phyloP scores from a whole-genome alignment of 345 rosid species.

The Euclidium syriacum region DNA sequence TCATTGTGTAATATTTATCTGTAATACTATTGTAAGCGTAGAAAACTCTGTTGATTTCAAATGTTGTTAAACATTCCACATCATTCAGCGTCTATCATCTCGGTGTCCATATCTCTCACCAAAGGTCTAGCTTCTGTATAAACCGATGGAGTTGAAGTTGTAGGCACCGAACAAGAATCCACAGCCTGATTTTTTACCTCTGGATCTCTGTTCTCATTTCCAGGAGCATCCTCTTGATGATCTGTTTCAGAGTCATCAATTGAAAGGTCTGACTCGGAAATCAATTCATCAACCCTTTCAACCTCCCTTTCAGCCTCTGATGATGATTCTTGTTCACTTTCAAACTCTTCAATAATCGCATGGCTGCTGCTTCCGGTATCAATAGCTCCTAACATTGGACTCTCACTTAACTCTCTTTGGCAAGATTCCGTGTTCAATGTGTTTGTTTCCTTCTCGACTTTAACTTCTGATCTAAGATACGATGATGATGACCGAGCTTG shows the following conservation, averaged over 20 bases:
- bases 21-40: conserved; percentile 9
- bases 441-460: conserved; percentile 29
- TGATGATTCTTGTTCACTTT: conserved; percentile 17
- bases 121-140: not conserved
- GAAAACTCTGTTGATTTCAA: not conserved
- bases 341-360: conserved; percentile 23
- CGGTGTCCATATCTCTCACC: not conserved
- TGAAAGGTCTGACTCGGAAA: conserved; percentile 18
- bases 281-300: conserved; percentile 12
- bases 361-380: not conserved
- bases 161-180: not conserved
- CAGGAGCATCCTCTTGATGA: conserved; percentile 4
- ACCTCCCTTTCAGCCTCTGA: not conserved
- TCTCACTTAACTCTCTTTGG: conserved; percentile 30
- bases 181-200: not conserved
- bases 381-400: not conserved
- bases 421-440: conserved; percentile 20
- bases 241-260: not conserved
- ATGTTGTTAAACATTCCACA: not conserved
- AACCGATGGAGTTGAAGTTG: not conserved
- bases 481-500: conserved; percentile 43
- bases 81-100: conserved; percentile 21
- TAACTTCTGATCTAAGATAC: conserved; percentile 37
- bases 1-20: conserved; percentile 6
- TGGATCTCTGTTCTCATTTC: conserved; percentile 9